A percentile compares a stretch with the other conserved stretches of the same genome.
phyloP scores from a whole-genome alignment of 1,284 basidiomycete genomes.

The Microbotryum silenes-acaulis region DNA sequence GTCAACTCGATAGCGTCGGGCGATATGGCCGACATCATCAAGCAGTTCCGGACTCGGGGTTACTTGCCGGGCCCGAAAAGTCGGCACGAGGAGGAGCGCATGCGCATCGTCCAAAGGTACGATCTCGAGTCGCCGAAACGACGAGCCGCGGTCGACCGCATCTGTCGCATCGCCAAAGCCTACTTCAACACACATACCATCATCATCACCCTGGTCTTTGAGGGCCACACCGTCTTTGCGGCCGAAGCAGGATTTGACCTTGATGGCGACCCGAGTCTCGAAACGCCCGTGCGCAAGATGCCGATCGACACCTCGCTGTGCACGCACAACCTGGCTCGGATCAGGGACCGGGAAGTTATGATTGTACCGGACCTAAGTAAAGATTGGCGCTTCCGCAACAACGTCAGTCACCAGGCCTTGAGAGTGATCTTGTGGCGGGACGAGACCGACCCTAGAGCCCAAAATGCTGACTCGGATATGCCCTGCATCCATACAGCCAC shows the following conservation, averaged over 20 bases:
- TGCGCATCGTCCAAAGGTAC: conserved; percentile 17
- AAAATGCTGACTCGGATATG: too few relatives aligned
- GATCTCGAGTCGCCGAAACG: conserved; percentile 17
- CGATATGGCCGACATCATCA: too few relatives aligned
- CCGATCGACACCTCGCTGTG: conserved; percentile 16
- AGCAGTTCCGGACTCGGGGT: too few relatives aligned
- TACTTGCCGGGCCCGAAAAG: conserved; percentile 9
- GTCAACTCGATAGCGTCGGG: too few relatives aligned
- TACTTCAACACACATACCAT: conserved; percentile 20
- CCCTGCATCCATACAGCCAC: conserved; percentile 4
- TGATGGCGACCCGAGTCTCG: conserved; percentile 8
- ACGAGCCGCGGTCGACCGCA: conserved; percentile 17
- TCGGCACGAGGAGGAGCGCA: conserved; percentile 1
- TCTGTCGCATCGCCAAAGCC: conserved; percentile 18
- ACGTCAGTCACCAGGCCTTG: neutral
- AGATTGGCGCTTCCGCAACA: conserved; percentile 22
- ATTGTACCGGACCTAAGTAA: conserved; percentile 17
- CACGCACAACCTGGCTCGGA: conserved; percentile 18
- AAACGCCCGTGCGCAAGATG: conserved; percentile 9
- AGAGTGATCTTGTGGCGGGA: neutral
- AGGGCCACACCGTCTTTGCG: conserved; percentile 21
- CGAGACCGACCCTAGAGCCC: neutral
- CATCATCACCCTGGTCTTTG: conserved; percentile 17
- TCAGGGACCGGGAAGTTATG: conserved; percentile 9
- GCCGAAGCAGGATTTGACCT: conserved; percentile 13